These are phyloP conservation scores for Colletotrichum orbiculare DNA, from an alignment of 2,329 filamentous ascomycete genomes.

Conservation along the genomic window DNA sequence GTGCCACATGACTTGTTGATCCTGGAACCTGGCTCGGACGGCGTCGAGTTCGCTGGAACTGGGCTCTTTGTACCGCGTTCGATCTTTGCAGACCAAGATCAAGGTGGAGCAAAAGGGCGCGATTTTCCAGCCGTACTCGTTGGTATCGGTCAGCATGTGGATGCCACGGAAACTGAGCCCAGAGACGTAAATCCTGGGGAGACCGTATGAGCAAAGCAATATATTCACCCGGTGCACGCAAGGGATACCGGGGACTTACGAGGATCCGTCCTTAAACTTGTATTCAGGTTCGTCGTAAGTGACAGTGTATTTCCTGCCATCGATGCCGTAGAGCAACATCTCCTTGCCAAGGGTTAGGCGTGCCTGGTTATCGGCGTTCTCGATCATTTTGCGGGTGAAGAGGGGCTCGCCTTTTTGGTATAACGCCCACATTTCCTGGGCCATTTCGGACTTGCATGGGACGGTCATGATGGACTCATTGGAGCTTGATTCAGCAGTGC, in stretches of 20 bases:
- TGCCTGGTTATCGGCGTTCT: background rate
- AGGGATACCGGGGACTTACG: no score
- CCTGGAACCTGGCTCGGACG: background rate
- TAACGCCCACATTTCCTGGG: background rate
- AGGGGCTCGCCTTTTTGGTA: conserved; percentile 5
- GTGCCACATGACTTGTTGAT: background rate
- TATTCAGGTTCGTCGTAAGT: background rate
- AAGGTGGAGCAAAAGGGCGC: background rate
- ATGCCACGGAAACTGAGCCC: no score
- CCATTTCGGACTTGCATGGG: background rate
- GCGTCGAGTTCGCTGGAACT: background rate
- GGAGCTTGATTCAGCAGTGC: no score
- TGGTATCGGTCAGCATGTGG: no score
- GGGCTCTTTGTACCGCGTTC: background rate
- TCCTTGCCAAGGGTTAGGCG: background rate
- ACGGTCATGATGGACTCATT: no score
- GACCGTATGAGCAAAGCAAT: no score
- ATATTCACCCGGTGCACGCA: no score
- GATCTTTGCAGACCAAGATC: background rate
- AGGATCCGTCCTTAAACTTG: no score
- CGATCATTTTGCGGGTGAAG: conserved; percentile 1
- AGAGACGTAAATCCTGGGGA: no score
- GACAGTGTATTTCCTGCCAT: background rate
- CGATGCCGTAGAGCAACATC: background rate
- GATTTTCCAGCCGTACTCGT: background rate